Evolutionary conservation across 2,329 filamentous ascomycete species (phyloP).

Genomic region (Aspergillus sp.): DNA sequence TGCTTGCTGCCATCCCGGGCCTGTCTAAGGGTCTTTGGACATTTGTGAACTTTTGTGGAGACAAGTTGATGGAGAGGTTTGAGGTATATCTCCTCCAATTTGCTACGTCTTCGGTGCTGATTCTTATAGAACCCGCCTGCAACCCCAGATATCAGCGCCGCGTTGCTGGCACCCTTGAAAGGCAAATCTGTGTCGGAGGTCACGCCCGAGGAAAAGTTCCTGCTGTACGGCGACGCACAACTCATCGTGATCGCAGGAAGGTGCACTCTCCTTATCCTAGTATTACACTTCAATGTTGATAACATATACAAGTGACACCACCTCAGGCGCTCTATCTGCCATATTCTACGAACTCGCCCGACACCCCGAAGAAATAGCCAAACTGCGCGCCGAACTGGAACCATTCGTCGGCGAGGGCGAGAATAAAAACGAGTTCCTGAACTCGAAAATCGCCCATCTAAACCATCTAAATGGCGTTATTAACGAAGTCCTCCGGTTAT

Average conservation of each 20-base stretch:
- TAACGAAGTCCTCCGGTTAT: slow-evolving; percentile 15
- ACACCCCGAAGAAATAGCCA: slow-evolving; percentile 25
- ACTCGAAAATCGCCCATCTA: slow-evolving; percentile 7
- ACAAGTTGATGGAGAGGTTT: slow-evolving; percentile 8
- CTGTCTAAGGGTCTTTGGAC: neutral
- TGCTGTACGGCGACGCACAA: slow-evolving; percentile 28
- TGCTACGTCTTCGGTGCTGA: neutral
- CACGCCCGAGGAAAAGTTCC: slow-evolving; percentile 18
- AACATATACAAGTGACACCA: slow-evolving; percentile 39
- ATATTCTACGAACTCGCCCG: slow-evolving; percentile 42
- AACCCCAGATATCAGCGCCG: slow-evolving; percentile 25
- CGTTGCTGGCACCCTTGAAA: slow-evolving; percentile 25
- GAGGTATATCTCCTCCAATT: neutral
- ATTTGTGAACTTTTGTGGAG: slow-evolving; percentile 8
- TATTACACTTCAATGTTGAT: neutral
- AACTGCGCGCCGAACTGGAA: slow-evolving; percentile 34
- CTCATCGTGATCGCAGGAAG: slow-evolving; percentile 31
- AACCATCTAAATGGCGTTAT: slow-evolving; percentile 17
- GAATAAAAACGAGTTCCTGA: neutral
- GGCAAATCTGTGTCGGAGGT: slow-evolving; percentile 10
- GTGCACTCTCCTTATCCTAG: no score
- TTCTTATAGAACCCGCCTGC: slow-evolving; percentile 12
- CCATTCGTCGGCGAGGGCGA: slow-evolving; percentile 12
- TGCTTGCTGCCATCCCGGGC: slow-evolving; percentile 4
- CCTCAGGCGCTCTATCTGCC: slow-evolving; percentile 39